phyloP scores from a whole-genome alignment of 108 stramenopile species.

The Pseudonitzschia multiseries region DNA sequence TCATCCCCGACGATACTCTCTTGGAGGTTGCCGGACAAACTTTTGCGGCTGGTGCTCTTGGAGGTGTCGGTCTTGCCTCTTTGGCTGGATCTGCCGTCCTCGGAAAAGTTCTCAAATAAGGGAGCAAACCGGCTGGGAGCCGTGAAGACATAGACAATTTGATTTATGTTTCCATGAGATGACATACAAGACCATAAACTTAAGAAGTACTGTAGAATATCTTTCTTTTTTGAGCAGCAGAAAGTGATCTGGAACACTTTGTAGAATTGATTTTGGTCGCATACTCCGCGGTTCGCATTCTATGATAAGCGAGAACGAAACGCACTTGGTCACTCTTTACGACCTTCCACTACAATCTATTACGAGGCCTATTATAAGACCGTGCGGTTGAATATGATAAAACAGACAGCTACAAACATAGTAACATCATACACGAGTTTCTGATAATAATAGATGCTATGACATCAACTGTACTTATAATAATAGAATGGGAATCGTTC shows the following conservation, averaged over 20 bases:
- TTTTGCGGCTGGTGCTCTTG: conserved; percentile 66
- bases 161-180: neutral
- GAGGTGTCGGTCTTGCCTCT: conserved; percentile 62
- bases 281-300: too few species aligned
- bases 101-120: conserved; percentile 58
- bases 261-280: neutral
- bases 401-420: too few species aligned
- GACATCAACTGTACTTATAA: neutral
- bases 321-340: too few species aligned
- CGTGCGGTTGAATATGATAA: too few species aligned
- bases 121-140: neutral
- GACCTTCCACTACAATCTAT: too few species aligned
- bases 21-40: conserved; percentile 78
- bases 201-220: conserved; percentile 7
- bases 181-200: neutral
- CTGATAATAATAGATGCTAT: neutral
- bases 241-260: neutral
- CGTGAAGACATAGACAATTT: neutral
- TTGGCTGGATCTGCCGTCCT: conserved; percentile 72
- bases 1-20: conserved; percentile 84
- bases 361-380: too few species aligned
- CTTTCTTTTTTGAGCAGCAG: neutral
- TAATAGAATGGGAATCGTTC: conserved; percentile 13
- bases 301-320: too few species aligned
- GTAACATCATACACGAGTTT: too few species aligned